These are phyloP conservation scores for Sporothrix sp. DNA, from an alignment of 2,329 filamentous ascomycete species.

Conservation along the genomic window DNA sequence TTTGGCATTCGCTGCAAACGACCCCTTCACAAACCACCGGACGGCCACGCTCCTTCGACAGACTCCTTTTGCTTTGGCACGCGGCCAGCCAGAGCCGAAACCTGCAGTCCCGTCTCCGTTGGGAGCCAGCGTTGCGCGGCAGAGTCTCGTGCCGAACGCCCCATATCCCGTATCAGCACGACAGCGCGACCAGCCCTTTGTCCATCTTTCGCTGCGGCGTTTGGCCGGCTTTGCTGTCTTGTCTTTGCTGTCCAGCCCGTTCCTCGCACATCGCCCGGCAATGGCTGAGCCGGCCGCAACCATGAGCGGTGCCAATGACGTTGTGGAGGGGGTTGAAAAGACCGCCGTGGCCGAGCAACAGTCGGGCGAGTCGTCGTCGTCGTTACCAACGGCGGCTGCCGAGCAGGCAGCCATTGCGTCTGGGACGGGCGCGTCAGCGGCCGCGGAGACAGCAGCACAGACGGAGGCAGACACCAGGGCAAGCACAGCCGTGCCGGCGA, in stretches of 20 bases:
- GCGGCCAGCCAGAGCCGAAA: too few relatives aligned
- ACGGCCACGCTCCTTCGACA: neutral
- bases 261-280: neutral
- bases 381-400: neutral
- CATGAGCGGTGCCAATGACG: conserved; percentile 19
- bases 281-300: conserved; percentile 15
- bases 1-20: neutral
- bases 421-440: neutral
- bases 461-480: neutral
- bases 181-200: too few relatives aligned
- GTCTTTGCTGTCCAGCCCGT: neutral
- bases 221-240: too few relatives aligned
- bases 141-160: too few relatives aligned
- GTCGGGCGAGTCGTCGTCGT: neutral
- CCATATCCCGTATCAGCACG: too few relatives aligned
- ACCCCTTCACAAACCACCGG: neutral
- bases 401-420: neutral
- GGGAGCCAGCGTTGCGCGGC: too few relatives aligned
- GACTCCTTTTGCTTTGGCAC: too few relatives aligned
- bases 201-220: too few relatives aligned
- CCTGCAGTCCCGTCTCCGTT: too few relatives aligned
- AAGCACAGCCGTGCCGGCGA: neutral
- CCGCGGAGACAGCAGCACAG: neutral
- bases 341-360: neutral
- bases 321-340: conserved; percentile 23